A percentile compares a stretch with the other conserved stretches of the same genome.
Evolutionary conservation across 441 rosid genomes (phyloP).

Genomic region (Gossypium trilobum): DNA sequence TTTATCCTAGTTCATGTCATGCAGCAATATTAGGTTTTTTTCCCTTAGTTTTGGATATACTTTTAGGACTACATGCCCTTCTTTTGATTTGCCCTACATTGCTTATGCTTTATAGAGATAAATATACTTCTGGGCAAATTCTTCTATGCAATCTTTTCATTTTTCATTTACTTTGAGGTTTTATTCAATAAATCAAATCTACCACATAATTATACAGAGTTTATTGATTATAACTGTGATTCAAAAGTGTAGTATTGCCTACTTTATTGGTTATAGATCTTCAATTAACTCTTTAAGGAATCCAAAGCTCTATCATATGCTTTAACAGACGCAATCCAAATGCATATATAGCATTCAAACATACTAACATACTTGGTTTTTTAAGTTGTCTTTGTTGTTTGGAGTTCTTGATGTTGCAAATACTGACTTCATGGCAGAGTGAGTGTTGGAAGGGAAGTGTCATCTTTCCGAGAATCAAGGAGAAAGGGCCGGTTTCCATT

Average conservation of each 20-base stretch:
- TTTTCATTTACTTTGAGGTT: background rate
- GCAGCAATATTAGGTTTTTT: slow-evolving; percentile 4
- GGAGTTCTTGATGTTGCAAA: background rate
- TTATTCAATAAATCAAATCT: background rate
- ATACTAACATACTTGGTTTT: background rate
- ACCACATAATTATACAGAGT: background rate
- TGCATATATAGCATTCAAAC: background rate
- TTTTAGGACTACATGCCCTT: background rate
- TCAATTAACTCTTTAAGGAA: background rate
- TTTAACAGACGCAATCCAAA: background rate
- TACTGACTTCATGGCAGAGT: background rate
- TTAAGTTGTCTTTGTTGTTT: background rate
- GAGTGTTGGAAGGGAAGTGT: background rate
- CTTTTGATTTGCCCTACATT: background rate
- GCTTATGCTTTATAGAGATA: background rate
- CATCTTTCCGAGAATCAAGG: background rate
- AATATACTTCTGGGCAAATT: background rate
- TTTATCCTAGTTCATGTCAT: background rate
- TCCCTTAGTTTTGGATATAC: background rate
- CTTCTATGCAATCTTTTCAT: background rate
- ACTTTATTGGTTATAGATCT: background rate
- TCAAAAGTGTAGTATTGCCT: background rate
- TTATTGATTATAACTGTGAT: background rate
- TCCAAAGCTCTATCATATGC: background rate
- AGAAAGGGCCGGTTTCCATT: background rate